These are phyloP conservation scores for Ligustrum vulgare DNA, from an alignment of 257 asterid species.

Conservation along the genomic window DNA sequence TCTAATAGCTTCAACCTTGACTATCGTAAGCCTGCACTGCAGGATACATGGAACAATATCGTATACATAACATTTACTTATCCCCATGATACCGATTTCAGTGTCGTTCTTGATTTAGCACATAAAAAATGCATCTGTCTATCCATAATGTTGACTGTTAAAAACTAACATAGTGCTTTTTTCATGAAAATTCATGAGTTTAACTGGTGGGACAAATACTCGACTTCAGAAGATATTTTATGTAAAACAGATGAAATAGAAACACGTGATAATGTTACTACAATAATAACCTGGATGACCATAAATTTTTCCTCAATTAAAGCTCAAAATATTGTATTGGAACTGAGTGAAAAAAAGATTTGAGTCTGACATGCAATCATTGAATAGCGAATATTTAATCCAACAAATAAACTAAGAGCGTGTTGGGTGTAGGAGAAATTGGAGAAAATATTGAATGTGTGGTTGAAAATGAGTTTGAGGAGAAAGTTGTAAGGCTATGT, in stretches of 20 bases:
- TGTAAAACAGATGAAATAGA: background rate
- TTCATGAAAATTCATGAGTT: background rate
- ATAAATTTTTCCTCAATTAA: background rate
- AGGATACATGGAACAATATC: background rate
- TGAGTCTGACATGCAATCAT: conserved; percentile 12
- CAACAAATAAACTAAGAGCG: conserved; percentile 1
- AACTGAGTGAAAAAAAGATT: background rate
- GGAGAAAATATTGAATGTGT: too few relatives aligned
- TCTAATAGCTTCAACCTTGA: conserved; percentile 10
- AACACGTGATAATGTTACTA: background rate
- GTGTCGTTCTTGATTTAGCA: background rate
- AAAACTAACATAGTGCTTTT: background rate
- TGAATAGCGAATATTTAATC: background rate
- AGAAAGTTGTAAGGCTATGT: too few relatives aligned
- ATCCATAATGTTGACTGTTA: background rate
- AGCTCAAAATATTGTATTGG: background rate
- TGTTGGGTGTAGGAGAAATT: too few relatives aligned
- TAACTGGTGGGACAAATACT: background rate
- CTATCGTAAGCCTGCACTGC: background rate
- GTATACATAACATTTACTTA: background rate
- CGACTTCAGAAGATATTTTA: background rate
- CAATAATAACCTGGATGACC: background rate
- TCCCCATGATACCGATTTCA: background rate
- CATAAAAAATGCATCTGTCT: background rate
- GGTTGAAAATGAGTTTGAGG: too few relatives aligned